Evolutionary conservation across 352 stramenopile genomes (phyloP).

Genomic region (Phytophthora pluvialis): DNA sequence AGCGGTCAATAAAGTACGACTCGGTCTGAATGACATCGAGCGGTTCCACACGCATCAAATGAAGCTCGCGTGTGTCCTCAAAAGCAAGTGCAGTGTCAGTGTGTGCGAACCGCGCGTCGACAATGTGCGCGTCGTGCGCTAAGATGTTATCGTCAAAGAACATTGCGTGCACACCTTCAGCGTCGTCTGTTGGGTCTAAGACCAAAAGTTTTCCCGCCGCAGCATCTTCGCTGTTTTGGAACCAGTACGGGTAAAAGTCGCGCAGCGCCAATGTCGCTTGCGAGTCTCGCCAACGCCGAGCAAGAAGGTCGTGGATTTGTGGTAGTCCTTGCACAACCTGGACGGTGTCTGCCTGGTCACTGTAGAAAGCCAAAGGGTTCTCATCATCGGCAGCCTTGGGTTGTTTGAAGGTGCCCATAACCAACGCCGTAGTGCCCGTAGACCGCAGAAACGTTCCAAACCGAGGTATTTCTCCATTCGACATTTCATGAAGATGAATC

Average conservation of each 20-base stretch:
- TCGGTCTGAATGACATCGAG: slow-evolving; percentile 62
- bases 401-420: slow-evolving; percentile 82
- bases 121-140: slow-evolving; percentile 69
- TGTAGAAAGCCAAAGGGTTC: slow-evolving; percentile 49
- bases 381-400: slow-evolving; percentile 35
- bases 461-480: slow-evolving; percentile 30
- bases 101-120: slow-evolving; percentile 54
- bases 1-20: slow-evolving; percentile 63
- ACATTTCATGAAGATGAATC: slow-evolving; percentile 41
- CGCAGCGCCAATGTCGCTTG: slow-evolving; percentile 74
- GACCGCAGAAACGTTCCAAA: slow-evolving; percentile 75
- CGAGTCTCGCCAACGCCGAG: slow-evolving; percentile 46
- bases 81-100: slow-evolving; percentile 43
- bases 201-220: slow-evolving; percentile 65
- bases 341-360: slow-evolving; percentile 4
- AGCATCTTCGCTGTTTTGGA: slow-evolving; percentile 54
- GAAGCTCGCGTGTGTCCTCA: slow-evolving; percentile 41
- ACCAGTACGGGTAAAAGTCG: slow-evolving; percentile 85
- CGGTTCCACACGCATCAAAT: slow-evolving; percentile 72
- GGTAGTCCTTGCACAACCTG: slow-evolving; percentile 48
- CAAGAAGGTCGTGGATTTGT: slow-evolving; percentile 61
- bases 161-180: slow-evolving; percentile 46
- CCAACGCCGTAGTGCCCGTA: slow-evolving; percentile 51
- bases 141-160: slow-evolving; percentile 90
- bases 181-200: slow-evolving; percentile 38